Conservation (phyloP, 2,329 filamentous ascomycete genomes). For the Mycosphaerelloides madeirae region DNA sequence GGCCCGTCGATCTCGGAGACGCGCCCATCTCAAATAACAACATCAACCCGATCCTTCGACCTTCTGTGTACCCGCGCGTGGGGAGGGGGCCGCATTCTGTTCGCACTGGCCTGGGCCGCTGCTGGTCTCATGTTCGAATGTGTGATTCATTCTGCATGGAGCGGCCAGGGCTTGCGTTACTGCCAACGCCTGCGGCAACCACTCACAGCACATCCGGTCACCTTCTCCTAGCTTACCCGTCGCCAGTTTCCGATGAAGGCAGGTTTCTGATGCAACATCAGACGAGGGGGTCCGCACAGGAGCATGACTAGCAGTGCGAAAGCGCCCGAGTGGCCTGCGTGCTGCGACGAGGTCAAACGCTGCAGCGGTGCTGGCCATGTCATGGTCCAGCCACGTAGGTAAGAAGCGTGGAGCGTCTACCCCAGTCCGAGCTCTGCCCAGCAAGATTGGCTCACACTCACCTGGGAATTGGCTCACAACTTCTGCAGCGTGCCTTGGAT, state of each 20-base stretch:
- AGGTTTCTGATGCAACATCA: slow-evolving; percentile 1
- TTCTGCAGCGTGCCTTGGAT: slow-evolving; percentile 16
- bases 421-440: slow-evolving; percentile 11
- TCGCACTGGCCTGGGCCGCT: not conserved
- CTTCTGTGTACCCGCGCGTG: not conserved
- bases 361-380: slow-evolving; percentile 6
- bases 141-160: slow-evolving; percentile 1
- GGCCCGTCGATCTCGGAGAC: slow-evolving; percentile 3
- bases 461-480: slow-evolving; percentile 14
- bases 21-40: slow-evolving; percentile 1
- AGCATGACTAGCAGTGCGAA: slow-evolving; percentile 7
- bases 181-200: slow-evolving; percentile 6
- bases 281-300: slow-evolving; percentile 3
- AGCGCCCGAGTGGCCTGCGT: slow-evolving; percentile 8
- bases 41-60: not conserved
- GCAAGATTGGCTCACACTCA: slow-evolving; percentile 22
- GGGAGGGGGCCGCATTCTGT: too few relatives aligned
- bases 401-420: slow-evolving; percentile 11
- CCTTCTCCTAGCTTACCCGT: slow-evolving; percentile 19
- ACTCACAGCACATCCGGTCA: slow-evolving; percentile 16
- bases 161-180: not conserved
- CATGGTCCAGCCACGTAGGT: slow-evolving; percentile 17
- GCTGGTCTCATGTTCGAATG: slow-evolving; percentile 1
- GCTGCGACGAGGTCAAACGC: not conserved
- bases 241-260: slow-evolving; percentile 11